Percentiles rank a stretch among this genome's conserved stretches.
phyloP scores from a whole-genome alignment of 2,329 filamentous ascomycete species.

The Lachnum nothofagi region DNA sequence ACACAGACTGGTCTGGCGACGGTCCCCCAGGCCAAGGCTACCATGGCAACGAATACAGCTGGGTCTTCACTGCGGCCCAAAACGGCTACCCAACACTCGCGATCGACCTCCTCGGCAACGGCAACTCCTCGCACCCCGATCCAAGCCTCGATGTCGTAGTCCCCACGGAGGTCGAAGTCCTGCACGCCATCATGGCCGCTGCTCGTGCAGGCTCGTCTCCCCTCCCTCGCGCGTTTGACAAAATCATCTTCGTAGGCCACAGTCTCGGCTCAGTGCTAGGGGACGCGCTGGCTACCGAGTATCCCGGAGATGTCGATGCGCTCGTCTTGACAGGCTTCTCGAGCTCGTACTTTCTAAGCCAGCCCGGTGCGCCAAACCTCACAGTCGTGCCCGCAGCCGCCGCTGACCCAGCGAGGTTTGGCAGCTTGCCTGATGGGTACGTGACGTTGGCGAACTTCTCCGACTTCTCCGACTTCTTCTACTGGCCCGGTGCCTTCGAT shows the following conservation, averaged over 20 bases:
- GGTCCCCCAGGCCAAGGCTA: constrained; percentile 14
- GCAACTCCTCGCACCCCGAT: constrained; percentile 25
- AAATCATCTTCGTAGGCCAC: constrained; percentile 29
- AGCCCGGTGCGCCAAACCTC: not conserved
- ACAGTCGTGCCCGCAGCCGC: not conserved
- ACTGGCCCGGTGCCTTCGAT: not conserved
- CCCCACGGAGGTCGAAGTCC: constrained; percentile 22
- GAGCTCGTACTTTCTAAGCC: not conserved
- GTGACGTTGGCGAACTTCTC: not conserved
- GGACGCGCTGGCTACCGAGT: constrained; percentile 22
- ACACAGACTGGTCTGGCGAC: constrained; percentile 19
- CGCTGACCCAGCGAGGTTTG: not conserved
- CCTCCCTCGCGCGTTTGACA: constrained; percentile 18
- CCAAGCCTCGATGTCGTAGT: constrained; percentile 22
- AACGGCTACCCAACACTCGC: constrained; percentile 27
- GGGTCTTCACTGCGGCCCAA: constrained; percentile 21
- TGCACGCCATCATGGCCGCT: constrained; percentile 22
- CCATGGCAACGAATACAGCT: constrained; percentile 18
- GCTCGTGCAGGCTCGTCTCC: constrained; percentile 14
- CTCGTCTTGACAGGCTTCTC: constrained; percentile 28
- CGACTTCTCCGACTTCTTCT: not conserved
- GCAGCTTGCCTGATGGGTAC: not conserved
- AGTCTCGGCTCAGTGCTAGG: constrained; percentile 25
- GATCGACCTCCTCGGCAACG: constrained; percentile 29
- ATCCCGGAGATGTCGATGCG: constrained; percentile 27